Conservation (phyloP, 176 grass and related monocot genomes). For the Triticum aestivum region DNA sequence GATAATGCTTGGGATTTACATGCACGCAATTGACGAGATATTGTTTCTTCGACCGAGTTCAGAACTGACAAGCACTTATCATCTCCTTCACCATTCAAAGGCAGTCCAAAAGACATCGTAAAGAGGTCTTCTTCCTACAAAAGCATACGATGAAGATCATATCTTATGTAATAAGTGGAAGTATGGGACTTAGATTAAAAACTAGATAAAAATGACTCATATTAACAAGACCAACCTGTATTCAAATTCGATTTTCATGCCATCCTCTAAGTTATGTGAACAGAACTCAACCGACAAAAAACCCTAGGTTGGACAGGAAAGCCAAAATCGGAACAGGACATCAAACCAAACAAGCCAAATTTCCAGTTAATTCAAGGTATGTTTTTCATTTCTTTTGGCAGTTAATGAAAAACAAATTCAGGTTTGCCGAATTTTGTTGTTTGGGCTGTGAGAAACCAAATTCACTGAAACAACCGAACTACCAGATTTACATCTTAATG, state of each 20-base stretch:
- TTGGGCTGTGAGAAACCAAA: background rate
- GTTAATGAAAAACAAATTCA: background rate
- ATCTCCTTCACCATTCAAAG: slow-evolving; percentile 84
- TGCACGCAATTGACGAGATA: slow-evolving; percentile 83
- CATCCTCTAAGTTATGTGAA: slow-evolving; percentile 3
- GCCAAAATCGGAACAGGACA: background rate
- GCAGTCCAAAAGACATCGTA: slow-evolving; percentile 84
- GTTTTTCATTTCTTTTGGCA: slow-evolving; percentile 3
- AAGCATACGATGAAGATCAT: slow-evolving; percentile 4
- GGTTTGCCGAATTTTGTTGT: background rate
- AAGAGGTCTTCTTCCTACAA: slow-evolving; percentile 94
- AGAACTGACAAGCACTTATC: slow-evolving; percentile 87
- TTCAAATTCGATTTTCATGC: background rate
- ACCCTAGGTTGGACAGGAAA: background rate
- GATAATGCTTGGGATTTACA: slow-evolving; percentile 77
- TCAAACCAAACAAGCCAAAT: background rate
- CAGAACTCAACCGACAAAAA: background rate
- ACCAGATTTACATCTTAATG: slow-evolving; percentile 1
- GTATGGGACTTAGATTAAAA: background rate
- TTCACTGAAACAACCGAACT: background rate
- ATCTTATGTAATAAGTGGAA: slow-evolving; percentile 22
- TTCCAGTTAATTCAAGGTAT: background rate
- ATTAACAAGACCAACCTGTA: slow-evolving; percentile 17
- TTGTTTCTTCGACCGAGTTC: slow-evolving; percentile 89
- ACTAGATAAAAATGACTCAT: background rate